phyloP scores from a whole-genome alignment of 768 basidiomycete genomes.

The Termitomyces sp. region DNA sequence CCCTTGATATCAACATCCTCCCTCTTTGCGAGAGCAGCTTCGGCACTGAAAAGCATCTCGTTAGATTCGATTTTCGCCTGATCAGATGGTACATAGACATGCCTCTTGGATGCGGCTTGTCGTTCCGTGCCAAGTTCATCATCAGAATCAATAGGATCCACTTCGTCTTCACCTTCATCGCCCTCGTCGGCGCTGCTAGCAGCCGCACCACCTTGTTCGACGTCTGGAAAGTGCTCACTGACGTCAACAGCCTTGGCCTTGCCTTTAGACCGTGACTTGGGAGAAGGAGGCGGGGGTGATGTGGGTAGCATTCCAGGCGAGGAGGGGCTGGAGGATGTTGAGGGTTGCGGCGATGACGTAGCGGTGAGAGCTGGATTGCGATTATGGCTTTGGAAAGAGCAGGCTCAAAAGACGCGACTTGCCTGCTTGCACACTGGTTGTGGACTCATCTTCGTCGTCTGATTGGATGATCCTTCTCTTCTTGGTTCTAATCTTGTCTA shows the following conservation, averaged over 20 bases:
- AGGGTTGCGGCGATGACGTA: conserved; percentile 9
- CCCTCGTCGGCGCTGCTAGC: conserved; percentile 20
- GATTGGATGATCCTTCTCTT: conserved; percentile 48
- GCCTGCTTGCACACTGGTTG: conserved; percentile 3
- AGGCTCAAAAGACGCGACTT: conserved; percentile 1
- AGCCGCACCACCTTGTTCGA: conserved; percentile 15
- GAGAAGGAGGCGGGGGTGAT: conserved; percentile 1
- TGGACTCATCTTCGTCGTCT: conserved; percentile 40
- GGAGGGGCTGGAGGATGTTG: conserved; percentile 9
- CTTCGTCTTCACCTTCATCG: conserved; percentile 28
- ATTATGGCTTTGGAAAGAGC: background rate
- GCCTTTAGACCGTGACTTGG: conserved; percentile 17
- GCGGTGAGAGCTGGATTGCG: background rate
- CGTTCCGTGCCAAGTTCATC: conserved; percentile 26
- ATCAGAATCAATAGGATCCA: conserved; percentile 22
- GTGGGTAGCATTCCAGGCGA: conserved; percentile 6
- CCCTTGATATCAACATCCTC: conserved; percentile 72
- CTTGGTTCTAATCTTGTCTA: conserved; percentile 36
- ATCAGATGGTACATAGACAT: background rate
- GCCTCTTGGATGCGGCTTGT: conserved; percentile 61
- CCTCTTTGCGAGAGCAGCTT: conserved; percentile 54
- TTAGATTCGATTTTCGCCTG: background rate
- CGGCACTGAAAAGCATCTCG: conserved; percentile 41
- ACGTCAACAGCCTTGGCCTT: conserved; percentile 18
- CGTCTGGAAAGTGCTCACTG: conserved; percentile 24